Evolutionary conservation across 2,329 filamentous ascomycete species (phyloP).

Genomic region (Trichoderma citrinoviride): DNA sequence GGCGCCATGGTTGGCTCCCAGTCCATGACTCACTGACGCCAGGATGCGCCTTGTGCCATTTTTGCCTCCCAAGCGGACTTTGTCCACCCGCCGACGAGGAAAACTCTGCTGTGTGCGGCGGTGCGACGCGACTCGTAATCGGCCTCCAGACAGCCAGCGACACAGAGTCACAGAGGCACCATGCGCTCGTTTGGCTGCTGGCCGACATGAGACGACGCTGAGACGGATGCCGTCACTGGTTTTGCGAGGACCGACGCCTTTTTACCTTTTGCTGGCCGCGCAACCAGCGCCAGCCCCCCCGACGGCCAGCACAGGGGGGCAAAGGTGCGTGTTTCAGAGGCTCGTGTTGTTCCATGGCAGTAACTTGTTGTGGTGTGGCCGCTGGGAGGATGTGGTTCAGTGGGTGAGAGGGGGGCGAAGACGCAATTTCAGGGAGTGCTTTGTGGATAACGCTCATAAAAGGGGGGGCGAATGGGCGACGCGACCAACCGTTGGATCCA

Average conservation of each 20-base stretch:
- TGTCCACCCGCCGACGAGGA: slow-evolving; percentile 10
- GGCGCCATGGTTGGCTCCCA: slow-evolving; percentile 28
- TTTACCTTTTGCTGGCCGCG: not conserved
- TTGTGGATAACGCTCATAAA: slow-evolving; percentile 23
- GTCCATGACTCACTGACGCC: slow-evolving; percentile 32
- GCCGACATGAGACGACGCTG: slow-evolving; percentile 17
- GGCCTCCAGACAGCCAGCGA: not conserved
- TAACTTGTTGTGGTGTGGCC: slow-evolving; percentile 22
- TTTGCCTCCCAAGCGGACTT: slow-evolving; percentile 15
- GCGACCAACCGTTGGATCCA: slow-evolving; percentile 27
- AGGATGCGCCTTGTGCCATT: slow-evolving; percentile 20
- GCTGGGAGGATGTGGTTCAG: slow-evolving; percentile 23
- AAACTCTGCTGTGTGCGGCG: slow-evolving; percentile 25
- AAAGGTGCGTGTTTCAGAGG: slow-evolving; percentile 20
- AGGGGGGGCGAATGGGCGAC: slow-evolving; percentile 24
- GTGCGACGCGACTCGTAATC: slow-evolving; percentile 21
- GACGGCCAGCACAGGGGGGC: not conserved
- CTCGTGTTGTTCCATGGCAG: slow-evolving; percentile 16
- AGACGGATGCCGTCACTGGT: slow-evolving; percentile 3
- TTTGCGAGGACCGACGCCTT: not conserved
- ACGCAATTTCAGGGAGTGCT: slow-evolving; percentile 30
- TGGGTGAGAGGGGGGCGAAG: slow-evolving; percentile 24
- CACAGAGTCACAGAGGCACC: not conserved
- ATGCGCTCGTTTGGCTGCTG: not conserved
- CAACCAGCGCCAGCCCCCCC: not conserved